Base-by-base conservation (phyloP, 768 basidiomycete species). In the Termitomyces heimii region DNA sequence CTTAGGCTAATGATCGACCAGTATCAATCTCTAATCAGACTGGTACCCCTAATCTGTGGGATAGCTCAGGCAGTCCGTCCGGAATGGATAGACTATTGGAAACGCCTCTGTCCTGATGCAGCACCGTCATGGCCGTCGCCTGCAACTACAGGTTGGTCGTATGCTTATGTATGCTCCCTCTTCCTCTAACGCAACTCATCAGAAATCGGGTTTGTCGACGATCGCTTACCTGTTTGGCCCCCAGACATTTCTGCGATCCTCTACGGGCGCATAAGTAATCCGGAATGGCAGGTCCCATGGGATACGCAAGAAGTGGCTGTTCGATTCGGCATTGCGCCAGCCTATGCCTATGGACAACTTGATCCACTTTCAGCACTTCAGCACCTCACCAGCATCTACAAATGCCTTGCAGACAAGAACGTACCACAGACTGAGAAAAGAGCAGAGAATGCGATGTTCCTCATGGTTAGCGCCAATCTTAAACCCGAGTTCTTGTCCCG, bases 51-150 rank as follows among this genome's bases (percentile, higher is more conserved):
- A 31, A 78, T 91, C 31, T 88, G 86, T 66, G 75, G 76, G 5
- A 68, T 89, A 56, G 84, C 86, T 54, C 66, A 79, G 24, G 73
- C 82, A 14, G 79, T 91, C 16, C 82, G 89, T 20, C 84, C 86
- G 0, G 93, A 93, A 66, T 96, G 94, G 94, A 83, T 83, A 6
- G 93, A 97, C 70, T 94, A 94, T 66, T 96, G 94, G 94, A 87
- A 88, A 65, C 81, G 93, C 13, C 72, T 92, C 42, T 84, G 84
- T 62, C 89, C 92, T 4, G 79, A 81, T 45, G 78, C 78, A 28
- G 73, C 80, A 61, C 70, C 73, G n/a, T 67, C 70, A 29, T 90
- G 90, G 91, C 82, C 83, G 1, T 74, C 78, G 2, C 71, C 79
- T 16, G 66, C 71, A 3, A 73, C 69, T 35, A 64, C 74, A 53